Percentiles rank a stretch among this genome's conserved stretches.
phyloP scores from a whole-genome alignment of 305 asterid species.

The Fraxinus xanthoxyloides region DNA sequence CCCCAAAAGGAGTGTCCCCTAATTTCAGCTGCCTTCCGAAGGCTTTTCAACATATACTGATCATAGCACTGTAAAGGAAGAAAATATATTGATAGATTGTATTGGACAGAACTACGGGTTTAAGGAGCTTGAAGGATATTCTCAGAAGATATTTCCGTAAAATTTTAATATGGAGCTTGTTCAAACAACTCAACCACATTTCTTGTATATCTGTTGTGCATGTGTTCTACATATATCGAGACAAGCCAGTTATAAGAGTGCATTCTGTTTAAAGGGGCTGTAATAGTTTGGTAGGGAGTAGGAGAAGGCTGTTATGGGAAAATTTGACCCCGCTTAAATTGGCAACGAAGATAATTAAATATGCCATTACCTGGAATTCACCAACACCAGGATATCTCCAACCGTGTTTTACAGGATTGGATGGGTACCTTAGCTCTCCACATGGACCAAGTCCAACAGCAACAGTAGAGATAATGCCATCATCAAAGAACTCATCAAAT shows the following conservation, averaged over 20 bases:
- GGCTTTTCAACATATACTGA: constrained; percentile 57
- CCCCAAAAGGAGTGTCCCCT: constrained; percentile 70
- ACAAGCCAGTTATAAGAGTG: not conserved
- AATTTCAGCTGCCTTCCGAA: constrained; percentile 62
- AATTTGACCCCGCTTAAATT: not conserved
- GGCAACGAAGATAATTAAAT: not conserved
- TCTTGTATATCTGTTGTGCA: not conserved
- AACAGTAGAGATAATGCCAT: constrained; percentile 58
- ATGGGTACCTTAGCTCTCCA: constrained; percentile 75
- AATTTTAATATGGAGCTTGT: not conserved
- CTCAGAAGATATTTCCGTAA: not conserved
- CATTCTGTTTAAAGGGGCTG: not conserved
- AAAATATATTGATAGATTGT: constrained; percentile 12
- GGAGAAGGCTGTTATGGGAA: not conserved
- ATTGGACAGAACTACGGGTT: not conserved
- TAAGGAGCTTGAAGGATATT: not conserved
- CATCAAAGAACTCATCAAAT: constrained; percentile 66
- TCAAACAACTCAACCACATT: not conserved
- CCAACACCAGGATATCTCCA: constrained; percentile 83
- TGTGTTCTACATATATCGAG: not conserved
- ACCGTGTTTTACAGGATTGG: constrained; percentile 66
- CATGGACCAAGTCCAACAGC: constrained; percentile 75
- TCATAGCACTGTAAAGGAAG: constrained; percentile 67
- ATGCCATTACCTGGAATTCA: constrained; percentile 68
- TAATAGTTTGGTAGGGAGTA: not conserved